Percentiles rank a stretch among this genome's conserved stretches.
phyloP scores from a whole-genome alignment of 2,329 filamentous ascomycete species.

The Beauveria brongniartii region DNA sequence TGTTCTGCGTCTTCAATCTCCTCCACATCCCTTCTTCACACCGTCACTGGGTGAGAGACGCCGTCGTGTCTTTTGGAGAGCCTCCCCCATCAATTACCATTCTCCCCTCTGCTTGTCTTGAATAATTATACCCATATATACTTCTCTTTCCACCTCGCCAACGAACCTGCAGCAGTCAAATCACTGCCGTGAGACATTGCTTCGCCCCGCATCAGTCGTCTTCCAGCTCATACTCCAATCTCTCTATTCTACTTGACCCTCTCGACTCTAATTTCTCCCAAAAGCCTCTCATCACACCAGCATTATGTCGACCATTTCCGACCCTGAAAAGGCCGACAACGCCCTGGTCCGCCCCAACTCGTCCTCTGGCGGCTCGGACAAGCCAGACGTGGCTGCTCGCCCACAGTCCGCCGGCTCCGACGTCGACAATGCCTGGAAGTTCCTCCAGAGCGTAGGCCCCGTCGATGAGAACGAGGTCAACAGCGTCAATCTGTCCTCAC shows the following conservation, averaged over 20 bases:
- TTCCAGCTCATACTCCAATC: background rate
- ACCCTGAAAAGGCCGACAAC: constrained; percentile 3
- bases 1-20: background rate
- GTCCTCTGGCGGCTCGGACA: constrained; percentile 11
- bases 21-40: background rate
- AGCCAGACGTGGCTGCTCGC: background rate
- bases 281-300: background rate
- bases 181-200: background rate
- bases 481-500: constrained; percentile 32
- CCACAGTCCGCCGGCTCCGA: constrained; percentile 13
- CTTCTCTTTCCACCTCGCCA: background rate
- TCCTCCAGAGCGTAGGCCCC: constrained; percentile 34
- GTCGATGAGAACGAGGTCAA: constrained; percentile 24
- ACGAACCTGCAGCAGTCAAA: background rate
- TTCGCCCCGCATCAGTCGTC: background rate
- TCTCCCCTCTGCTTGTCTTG: background rate
- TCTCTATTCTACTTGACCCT: no score
- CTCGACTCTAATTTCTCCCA: background rate
- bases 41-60: background rate
- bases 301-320: constrained; percentile 17
- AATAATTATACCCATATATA: background rate
- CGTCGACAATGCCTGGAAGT: constrained; percentile 40
- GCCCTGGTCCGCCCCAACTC: constrained; percentile 11
- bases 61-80: background rate
- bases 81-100: background rate